Percentiles rank a stretch among this genome's conserved stretches.
phyloP scores from a whole-genome alignment of 495 filamentous ascomycete genomes.

The Neurospora sp. region DNA sequence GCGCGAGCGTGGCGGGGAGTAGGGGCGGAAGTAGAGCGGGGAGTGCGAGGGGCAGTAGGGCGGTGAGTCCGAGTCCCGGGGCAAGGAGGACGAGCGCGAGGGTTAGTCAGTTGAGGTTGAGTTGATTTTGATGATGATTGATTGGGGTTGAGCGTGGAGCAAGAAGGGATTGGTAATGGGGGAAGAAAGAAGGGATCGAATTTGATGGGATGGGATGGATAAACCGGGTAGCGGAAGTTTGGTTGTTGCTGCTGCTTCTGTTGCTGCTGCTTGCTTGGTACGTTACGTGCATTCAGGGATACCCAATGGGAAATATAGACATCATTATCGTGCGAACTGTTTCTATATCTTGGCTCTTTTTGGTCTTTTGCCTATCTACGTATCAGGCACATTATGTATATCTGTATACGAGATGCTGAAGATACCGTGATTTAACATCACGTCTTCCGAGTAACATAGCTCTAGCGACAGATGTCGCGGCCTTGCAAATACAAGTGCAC shows the following conservation, averaged over 20 bases:
- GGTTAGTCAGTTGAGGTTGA: neutral
- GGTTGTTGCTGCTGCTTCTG: neutral
- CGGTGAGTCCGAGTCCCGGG: constrained; percentile 5
- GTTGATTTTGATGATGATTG: neutral
- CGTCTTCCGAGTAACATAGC: too few species aligned
- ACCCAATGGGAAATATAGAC: neutral
- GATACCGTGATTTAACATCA: too few species aligned
- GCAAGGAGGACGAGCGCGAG: neutral
- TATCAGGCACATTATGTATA: too few species aligned
- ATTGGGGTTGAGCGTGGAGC: neutral
- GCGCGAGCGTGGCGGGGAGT: constrained; percentile 14
- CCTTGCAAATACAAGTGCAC: too few species aligned
- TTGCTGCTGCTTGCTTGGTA: neutral
- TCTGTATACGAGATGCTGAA: neutral
- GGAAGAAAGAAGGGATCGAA: neutral
- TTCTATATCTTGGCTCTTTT: neutral
- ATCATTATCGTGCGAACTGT: neutral
- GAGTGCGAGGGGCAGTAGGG: constrained; percentile 5
- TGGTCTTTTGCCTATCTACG: too few species aligned
- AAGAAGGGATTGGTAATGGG: neutral
- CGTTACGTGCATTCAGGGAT: neutral
- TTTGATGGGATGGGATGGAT: neutral
- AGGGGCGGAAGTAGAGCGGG: neutral
- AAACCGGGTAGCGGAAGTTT: neutral
- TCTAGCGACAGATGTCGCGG: too few species aligned